Evolutionary conservation across 768 basidiomycete genomes (phyloP).

Genomic region (Mycena sanguinolenta): DNA sequence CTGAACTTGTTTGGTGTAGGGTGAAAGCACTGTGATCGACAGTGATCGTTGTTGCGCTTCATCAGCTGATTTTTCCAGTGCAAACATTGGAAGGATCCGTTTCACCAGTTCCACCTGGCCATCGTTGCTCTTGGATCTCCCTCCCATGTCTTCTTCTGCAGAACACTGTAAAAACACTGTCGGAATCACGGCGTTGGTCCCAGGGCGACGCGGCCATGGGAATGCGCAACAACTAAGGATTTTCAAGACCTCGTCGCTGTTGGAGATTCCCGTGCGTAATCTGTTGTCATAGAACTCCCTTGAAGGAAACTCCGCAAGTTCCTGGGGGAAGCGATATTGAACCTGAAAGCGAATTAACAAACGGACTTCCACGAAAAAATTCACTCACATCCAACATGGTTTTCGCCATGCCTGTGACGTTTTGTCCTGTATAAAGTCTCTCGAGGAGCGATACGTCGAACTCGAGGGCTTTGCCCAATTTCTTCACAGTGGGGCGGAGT

Average conservation of each 20-base stretch:
- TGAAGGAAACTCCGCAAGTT: constrained; percentile 73
- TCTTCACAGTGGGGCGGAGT: constrained; percentile 72
- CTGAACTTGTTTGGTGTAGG: constrained; percentile 70
- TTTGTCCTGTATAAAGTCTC: constrained; percentile 62
- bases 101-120: constrained; percentile 69
- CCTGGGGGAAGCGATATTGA: constrained; percentile 74
- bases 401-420: constrained; percentile 55
- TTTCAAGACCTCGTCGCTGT: constrained; percentile 51
- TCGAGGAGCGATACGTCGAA: constrained; percentile 76
- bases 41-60: constrained; percentile 37
- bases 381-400: constrained; percentile 71
- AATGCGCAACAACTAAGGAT: constrained; percentile 59
- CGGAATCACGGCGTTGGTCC: constrained; percentile 54
- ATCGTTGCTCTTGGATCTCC: constrained; percentile 71
- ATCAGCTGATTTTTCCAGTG: constrained; percentile 39
- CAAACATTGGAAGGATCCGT: constrained; percentile 60
- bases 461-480: constrained; percentile 68
- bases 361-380: not conserved
- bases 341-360: constrained; percentile 47
- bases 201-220: constrained; percentile 64
- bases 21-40: constrained; percentile 67
- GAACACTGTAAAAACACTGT: constrained; percentile 71
- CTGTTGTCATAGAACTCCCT: constrained; percentile 71
- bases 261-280: constrained; percentile 60
- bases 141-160: constrained; percentile 69